These are phyloP conservation scores for Leccinum fibrillosum DNA, from an alignment of 768 basidiomycete species.

Conservation along the genomic window DNA sequence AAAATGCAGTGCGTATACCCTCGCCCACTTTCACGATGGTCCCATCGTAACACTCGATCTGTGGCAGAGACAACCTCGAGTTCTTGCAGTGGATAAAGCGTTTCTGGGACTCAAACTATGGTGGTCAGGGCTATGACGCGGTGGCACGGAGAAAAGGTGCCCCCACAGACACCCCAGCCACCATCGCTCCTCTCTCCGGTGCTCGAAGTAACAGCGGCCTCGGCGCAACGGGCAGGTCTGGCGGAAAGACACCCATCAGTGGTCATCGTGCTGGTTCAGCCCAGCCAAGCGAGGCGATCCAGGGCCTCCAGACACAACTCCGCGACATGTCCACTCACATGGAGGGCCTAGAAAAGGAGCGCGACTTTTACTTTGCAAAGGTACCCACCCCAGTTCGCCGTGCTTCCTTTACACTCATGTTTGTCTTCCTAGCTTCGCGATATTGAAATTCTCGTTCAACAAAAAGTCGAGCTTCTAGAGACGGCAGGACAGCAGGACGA, in stretches of 20 bases:
- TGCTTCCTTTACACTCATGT: slow-evolving; percentile 4
- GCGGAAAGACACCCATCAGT: slow-evolving; percentile 69
- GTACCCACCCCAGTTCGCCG: slow-evolving; percentile 39
- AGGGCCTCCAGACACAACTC: slow-evolving; percentile 70
- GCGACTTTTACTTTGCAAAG: slow-evolving; percentile 99
- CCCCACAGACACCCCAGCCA: slow-evolving; percentile 72
- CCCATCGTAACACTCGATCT: slow-evolving; percentile 14
- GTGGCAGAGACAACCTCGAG: slow-evolving; percentile 87
- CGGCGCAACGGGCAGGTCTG: slow-evolving; percentile 43
- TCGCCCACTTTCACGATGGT: background rate
- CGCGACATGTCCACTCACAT: slow-evolving; percentile 78
- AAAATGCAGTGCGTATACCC: slow-evolving; percentile 88
- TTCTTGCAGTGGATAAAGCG: slow-evolving; percentile 97
- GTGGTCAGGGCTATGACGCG: slow-evolving; percentile 85
- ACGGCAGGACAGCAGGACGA: slow-evolving; percentile 53
- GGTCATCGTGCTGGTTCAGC: slow-evolving; percentile 68
- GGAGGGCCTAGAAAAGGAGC: slow-evolving; percentile 93
- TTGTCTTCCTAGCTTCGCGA: slow-evolving; percentile 73
- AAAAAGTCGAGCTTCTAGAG: slow-evolving; percentile 64
- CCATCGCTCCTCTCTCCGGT: slow-evolving; percentile 62
- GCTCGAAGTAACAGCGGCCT: slow-evolving; percentile 39
- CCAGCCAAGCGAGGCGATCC: slow-evolving; percentile 63
- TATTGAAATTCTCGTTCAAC: slow-evolving; percentile 92
- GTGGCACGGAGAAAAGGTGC: slow-evolving; percentile 77
- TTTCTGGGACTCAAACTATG: slow-evolving; percentile 92